These are phyloP conservation scores for Penicillium thymicola DNA, from an alignment of 2,329 filamentous ascomycete species.

Conservation along the genomic window DNA sequence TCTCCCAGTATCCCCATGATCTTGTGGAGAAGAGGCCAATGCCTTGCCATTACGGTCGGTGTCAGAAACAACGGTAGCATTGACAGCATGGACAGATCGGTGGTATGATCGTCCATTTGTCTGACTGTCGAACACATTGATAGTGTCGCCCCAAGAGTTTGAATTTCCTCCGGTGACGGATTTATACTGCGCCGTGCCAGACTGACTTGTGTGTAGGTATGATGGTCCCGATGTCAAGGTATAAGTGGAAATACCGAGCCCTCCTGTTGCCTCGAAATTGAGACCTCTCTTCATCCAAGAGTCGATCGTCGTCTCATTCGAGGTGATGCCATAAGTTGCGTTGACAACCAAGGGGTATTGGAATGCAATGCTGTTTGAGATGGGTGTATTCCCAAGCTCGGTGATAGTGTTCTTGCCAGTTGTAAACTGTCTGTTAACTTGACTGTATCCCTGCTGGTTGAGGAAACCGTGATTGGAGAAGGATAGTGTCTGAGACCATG, in stretches of 20 bases:
- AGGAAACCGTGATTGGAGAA: constrained; percentile 57
- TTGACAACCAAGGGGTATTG: constrained; percentile 61
- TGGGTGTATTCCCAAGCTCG: constrained; percentile 32
- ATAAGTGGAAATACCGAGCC: constrained; percentile 56
- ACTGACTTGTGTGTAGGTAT: constrained; percentile 27
- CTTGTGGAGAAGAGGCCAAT: not conserved
- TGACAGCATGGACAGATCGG: constrained; percentile 24
- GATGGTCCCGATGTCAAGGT: constrained; percentile 46
- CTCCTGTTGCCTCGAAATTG: constrained; percentile 39
- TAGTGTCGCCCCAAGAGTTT: constrained; percentile 30
- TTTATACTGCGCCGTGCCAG: constrained; percentile 29
- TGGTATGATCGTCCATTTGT: constrained; percentile 21
- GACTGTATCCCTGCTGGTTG: constrained; percentile 53
- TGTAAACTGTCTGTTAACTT: constrained; percentile 52
- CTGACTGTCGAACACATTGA: constrained; percentile 25
- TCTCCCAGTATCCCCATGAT: not conserved
- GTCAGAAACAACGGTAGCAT: constrained; percentile 26
- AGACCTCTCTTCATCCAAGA: constrained; percentile 52
- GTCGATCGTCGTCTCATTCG: constrained; percentile 49
- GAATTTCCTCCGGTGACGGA: constrained; percentile 20
- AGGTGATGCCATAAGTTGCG: constrained; percentile 45
- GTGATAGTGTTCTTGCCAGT: constrained; percentile 39
- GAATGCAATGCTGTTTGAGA: constrained; percentile 45
- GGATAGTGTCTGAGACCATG: constrained; percentile 59
- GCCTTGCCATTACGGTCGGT: not conserved